Conservation (phyloP, 345 rosid genomes). For the Syzygium oleosum region DNA sequence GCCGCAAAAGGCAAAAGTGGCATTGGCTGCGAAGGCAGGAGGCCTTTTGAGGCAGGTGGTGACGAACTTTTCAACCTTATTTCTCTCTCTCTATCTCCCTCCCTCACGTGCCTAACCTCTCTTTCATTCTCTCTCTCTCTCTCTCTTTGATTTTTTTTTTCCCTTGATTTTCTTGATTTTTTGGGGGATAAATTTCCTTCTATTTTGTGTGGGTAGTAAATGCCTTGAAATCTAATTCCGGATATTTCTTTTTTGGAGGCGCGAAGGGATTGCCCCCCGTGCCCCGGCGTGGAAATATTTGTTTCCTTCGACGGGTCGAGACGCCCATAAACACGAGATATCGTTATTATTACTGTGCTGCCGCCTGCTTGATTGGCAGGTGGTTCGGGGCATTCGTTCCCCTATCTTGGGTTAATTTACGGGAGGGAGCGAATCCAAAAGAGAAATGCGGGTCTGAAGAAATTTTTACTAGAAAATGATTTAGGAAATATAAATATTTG, state of each 20-base stretch:
- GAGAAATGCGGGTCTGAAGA: accelerated
- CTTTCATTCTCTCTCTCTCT: background rate
- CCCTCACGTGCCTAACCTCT: background rate
- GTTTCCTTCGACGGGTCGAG: background rate
- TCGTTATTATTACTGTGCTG: background rate
- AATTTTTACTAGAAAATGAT: background rate
- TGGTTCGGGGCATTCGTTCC: background rate
- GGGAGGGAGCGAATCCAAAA: background rate
- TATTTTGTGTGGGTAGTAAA: background rate
- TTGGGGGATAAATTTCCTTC: background rate
- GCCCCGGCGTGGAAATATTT: background rate
- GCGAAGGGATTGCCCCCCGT: background rate
- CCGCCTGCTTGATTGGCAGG: background rate
- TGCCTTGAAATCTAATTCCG: background rate
- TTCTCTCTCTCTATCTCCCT: background rate
- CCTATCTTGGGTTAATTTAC: background rate
- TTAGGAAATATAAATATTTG: background rate
- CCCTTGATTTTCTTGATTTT: background rate
- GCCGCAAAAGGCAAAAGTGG: background rate
- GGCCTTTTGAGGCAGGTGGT: background rate
- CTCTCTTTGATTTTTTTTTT: background rate
- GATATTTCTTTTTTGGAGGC: background rate
- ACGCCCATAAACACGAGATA: background rate
- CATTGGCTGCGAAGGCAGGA: background rate
- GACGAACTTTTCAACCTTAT: background rate